Evolutionary conservation across 73 alveolate genomes (phyloP), one percentile per base, ranked within the genome.

Genomic region (Paraurostyla sp.): DNA sequence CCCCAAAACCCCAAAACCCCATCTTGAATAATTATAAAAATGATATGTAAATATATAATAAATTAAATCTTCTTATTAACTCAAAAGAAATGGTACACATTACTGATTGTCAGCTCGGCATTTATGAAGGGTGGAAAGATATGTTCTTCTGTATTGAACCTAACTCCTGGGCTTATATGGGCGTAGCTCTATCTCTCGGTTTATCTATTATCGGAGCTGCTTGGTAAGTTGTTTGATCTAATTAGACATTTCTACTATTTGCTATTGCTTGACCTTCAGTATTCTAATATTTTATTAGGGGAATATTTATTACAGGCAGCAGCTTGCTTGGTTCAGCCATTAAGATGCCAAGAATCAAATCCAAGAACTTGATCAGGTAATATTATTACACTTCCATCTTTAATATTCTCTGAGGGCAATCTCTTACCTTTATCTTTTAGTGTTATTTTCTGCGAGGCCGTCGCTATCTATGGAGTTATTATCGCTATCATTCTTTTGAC

Each of bases 401-500:
- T 57, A 16, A 57, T 3, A 4, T 57, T n/a, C 35, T 57, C 48
- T 33, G 75, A 0, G 0, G 13, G 25, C 15, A 52, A 52, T 2
- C 15, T 57, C 35, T 57, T 57, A 57, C 25, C 32, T 57, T 57
- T 57, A 23, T 40, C 13, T 45, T 65, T 16, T 85, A 87, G 98
- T 90, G 96, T 98, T 92, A 98, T 98, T 83, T 98, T 98, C 94
- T 98, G 99, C 90, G 99, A 98, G 78, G 99, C 99, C 46, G 99
- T 98, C 15, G 99, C 99, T 33, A 98, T 98, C 92, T 98, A 98
- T 88, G 99, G 99, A 83, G 99, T 98, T 45, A 98, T 98, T 93
- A 97, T 98, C 88, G 99, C 99, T 4, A 98, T 98, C 48, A 97
- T 98, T 82, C 92, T 98, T 96, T 80, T 91, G 80, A 98, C 98